Evolutionary conservation across 768 basidiomycete species (phyloP).

Genomic region (Zangia roseola): DNA sequence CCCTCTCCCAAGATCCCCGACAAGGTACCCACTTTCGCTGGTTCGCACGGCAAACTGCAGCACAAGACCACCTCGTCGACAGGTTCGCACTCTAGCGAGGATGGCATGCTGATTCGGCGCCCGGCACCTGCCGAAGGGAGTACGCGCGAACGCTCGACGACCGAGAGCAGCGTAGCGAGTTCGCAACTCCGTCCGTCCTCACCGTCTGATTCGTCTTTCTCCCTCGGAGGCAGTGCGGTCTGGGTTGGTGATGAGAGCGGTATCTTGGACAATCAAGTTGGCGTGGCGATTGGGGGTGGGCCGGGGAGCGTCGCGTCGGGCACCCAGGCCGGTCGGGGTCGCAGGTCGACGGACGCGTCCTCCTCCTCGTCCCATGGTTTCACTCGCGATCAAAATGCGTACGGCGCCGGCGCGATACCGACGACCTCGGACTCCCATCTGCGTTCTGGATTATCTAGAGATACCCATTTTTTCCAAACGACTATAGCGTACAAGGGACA

Average conservation of each 20-base stretch:
- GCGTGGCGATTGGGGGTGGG: constrained; percentile 40
- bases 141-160: constrained; percentile 38
- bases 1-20: constrained; percentile 27
- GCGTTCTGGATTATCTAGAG: constrained; percentile 59
- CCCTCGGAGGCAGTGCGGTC: constrained; percentile 76
- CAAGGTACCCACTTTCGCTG: not conserved
- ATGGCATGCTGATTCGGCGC: constrained; percentile 52
- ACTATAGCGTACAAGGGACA: constrained; percentile 81
- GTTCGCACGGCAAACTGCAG: constrained; percentile 35
- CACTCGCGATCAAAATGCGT: constrained; percentile 40
- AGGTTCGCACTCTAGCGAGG: constrained; percentile 70
- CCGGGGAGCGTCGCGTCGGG: constrained; percentile 46
- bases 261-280: constrained; percentile 42
- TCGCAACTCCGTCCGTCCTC: constrained; percentile 43
- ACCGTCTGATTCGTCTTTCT: constrained; percentile 72
- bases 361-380: constrained; percentile 56
- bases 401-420: constrained; percentile 36
- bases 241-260: constrained; percentile 81
- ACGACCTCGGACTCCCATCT: constrained; percentile 46
- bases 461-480: constrained; percentile 94
- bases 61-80: constrained; percentile 49
- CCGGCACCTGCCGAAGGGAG: constrained; percentile 25
- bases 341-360: constrained; percentile 72
- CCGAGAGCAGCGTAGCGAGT: constrained; percentile 38
- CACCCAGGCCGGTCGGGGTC: constrained; percentile 47